Evolutionary conservation across 305 asterid genomes (phyloP), one percentile per base, ranked within the genome.

Genomic region (Striga hermonthica): DNA sequence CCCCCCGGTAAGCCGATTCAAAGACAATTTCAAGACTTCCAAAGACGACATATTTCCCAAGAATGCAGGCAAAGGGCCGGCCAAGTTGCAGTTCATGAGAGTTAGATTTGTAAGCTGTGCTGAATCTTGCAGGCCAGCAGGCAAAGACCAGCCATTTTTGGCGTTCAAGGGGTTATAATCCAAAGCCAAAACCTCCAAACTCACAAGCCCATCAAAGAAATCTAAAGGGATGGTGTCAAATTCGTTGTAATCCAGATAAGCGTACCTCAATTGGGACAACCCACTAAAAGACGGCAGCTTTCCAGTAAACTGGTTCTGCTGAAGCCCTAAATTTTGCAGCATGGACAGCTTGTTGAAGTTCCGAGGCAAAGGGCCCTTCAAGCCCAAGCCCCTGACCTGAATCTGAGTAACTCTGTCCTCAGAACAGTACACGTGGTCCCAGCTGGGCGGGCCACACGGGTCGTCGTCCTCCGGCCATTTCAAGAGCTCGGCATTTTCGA

Each of bases 391-490:
- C 57, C 67, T 76, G 15, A 84, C 98, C 78, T 91, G 96, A 87
- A 91, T 87, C 80, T 91, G 98, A 3, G 88, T 47, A 48, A 91
- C 90, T 48, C 95, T 76, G 67, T 63, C 65, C 28, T 74, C 83
- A 4, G 70, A 47, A 61, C 96, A 91, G 60, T 45, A 84, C 1
- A 91, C 45, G 76, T 89, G 91, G 0, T 83, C 86, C 98, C 97
- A 91, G 8, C 71, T 72, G 31, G 95, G 95, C 48, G 96, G 82
- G 11, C 96, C 97, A 64, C 98, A 89, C 1, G 96, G 95, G 80
- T 91, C 93, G 62, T 72, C 80, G 69, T 71, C 44, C 22, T 67
- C 78, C 12, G 94, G 95, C 98, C 97, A 91, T 6, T 80, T 71
- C 74, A 91, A 64, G 9, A 91, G 87, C 79, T 91, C 90, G 8